Conservation (phyloP, 75 land plant species). For the Selaginella moellendorffii region DNA sequence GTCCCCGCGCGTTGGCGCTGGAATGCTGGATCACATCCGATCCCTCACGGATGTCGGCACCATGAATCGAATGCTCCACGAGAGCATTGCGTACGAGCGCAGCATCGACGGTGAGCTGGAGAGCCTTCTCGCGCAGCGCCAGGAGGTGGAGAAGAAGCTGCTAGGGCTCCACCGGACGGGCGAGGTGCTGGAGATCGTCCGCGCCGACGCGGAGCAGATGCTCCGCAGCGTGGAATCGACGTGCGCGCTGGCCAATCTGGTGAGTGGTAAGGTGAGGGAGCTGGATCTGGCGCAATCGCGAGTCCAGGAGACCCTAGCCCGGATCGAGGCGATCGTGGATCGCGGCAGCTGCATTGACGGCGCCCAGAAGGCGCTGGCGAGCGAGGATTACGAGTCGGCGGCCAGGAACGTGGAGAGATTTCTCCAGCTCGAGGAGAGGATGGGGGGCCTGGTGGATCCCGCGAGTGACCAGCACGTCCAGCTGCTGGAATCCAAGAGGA, state of each 20-base stretch:
- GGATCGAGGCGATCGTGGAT: constrained; percentile 72
- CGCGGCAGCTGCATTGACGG: constrained; percentile 52
- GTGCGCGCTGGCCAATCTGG: constrained; percentile 58
- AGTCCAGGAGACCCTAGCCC: constrained; percentile 37
- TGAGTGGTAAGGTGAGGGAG: constrained; percentile 71
- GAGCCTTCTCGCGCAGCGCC: constrained; percentile 47
- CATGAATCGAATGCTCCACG: constrained; percentile 87
- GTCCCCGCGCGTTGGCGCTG: neutral
- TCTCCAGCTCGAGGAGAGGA: constrained; percentile 11
- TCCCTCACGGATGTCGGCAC: constrained; percentile 82
- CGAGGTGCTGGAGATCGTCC: constrained; percentile 51
- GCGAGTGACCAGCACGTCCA: constrained; percentile 26
- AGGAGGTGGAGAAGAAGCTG: constrained; percentile 67
- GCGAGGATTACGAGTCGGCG: constrained; percentile 58
- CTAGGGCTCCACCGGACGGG: constrained; percentile 39
- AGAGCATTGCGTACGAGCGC: constrained; percentile 80
- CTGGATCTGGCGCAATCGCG: constrained; percentile 87
- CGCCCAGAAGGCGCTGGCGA: constrained; percentile 41
- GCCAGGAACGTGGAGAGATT: constrained; percentile 48
- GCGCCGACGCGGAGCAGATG: constrained; percentile 52
- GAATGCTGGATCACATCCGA: constrained; percentile 42
- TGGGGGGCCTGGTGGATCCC: neutral
- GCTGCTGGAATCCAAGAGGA: constrained; percentile 46
- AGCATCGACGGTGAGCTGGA: constrained; percentile 62
- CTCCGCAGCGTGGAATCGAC: constrained; percentile 51